Evolutionary conservation across 2,329 filamentous ascomycete genomes (phyloP).

Genomic region (Fusarium ramigenum): DNA sequence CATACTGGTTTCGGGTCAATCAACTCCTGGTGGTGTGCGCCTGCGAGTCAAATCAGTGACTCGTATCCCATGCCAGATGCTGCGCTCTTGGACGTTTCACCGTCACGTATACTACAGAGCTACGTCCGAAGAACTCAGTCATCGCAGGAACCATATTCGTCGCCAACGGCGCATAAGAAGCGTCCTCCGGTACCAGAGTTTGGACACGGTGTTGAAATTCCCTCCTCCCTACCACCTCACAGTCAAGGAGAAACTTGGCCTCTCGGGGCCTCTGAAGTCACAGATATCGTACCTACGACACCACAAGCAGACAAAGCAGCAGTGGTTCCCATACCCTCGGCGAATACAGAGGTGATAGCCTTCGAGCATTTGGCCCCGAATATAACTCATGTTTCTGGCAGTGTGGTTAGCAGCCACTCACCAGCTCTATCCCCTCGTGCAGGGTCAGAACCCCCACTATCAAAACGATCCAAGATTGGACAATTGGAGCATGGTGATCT

Average conservation of each 20-base stretch:
- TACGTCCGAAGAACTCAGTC: constrained; percentile 51
- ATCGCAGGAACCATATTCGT: constrained; percentile 36
- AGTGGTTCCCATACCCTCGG: neutral
- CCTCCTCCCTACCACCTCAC: constrained; percentile 40
- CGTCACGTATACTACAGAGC: constrained; percentile 60
- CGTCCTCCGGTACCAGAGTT: neutral
- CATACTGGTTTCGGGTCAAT: constrained; percentile 34
- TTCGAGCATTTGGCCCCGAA: constrained; percentile 34
- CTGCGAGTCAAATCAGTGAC: constrained; percentile 63
- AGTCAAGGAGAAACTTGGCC: constrained; percentile 15
- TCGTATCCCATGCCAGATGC: constrained; percentile 57
- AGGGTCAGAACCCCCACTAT: constrained; percentile 45
- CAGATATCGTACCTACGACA: constrained; percentile 42
- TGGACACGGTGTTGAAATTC: constrained; percentile 17
- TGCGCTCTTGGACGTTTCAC: constrained; percentile 50
- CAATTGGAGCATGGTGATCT: constrained; percentile 30
- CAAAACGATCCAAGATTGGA: constrained; percentile 41
- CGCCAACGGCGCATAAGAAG: constrained; percentile 18
- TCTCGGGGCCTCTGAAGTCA: neutral
- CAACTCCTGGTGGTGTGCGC: constrained; percentile 53
- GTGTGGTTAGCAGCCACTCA: constrained; percentile 30
- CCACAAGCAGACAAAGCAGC: constrained; percentile 7
- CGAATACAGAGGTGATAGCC: constrained; percentile 2
- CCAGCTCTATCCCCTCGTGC: constrained; percentile 34
- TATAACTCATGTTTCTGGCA: constrained; percentile 49